These are phyloP conservation scores for Microstegium vimineum DNA, from an alignment of 176 grass and related monocot genomes.

Conservation along the genomic window DNA sequence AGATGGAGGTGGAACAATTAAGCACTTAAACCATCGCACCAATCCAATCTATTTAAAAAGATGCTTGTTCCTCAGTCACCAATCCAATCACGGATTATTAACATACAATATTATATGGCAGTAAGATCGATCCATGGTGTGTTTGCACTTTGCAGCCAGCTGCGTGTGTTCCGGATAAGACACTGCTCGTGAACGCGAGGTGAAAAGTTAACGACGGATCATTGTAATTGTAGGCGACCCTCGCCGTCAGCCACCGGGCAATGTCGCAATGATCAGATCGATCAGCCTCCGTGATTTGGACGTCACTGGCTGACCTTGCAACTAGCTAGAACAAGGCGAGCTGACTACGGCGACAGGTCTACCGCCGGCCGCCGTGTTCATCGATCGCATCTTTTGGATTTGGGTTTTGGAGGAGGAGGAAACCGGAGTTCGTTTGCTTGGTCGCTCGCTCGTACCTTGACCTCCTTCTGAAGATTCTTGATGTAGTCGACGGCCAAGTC, in stretches of 20 bases:
- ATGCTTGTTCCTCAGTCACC: too few species aligned
- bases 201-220: background rate
- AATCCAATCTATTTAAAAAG: too few species aligned
- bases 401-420: background rate
- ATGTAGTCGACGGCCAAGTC: constrained; percentile 99
- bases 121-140: too few species aligned
- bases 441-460: constrained; percentile 53
- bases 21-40: too few species aligned
- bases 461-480: constrained; percentile 94
- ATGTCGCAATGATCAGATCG: background rate
- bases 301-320: constrained; percentile 11
- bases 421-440: too few species aligned
- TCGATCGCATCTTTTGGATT: background rate
- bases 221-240: background rate
- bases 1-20: too few species aligned
- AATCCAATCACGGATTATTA: too few species aligned
- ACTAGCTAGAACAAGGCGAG: background rate
- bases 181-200: background rate
- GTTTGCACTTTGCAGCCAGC: constrained; percentile 8
- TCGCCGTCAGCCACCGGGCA: constrained; percentile 28
- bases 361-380: background rate
- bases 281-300: constrained; percentile 27
- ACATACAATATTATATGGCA: too few species aligned
- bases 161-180: background rate
- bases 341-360: background rate